Percentiles rank a stretch among this genome's conserved stretches.
Conservation (phyloP, 179 eudicot species). For the Pouteria campechiana region DNA sequence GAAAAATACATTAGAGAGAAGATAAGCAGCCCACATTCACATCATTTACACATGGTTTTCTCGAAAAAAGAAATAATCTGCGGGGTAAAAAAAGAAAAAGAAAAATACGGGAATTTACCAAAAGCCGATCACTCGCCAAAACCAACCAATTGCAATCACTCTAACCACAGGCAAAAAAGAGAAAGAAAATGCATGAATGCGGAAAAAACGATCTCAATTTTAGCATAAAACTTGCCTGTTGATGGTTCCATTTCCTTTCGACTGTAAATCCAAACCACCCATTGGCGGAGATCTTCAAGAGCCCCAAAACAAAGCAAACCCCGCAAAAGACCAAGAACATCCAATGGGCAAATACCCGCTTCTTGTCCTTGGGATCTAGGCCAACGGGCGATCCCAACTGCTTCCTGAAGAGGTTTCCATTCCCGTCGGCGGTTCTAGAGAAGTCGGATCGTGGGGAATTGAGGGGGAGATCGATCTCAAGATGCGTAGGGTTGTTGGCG, state of each 20-base stretch:
- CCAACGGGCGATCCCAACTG: slow-evolving; percentile 35
- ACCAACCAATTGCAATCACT: too few relatives aligned
- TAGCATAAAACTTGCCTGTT: slow-evolving; percentile 18
- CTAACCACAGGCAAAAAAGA: neutral
- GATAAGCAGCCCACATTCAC: too few relatives aligned
- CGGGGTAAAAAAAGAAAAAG: too few relatives aligned
- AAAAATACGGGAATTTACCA: too few relatives aligned
- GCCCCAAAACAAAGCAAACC: slow-evolving; percentile 59
- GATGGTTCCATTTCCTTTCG: slow-evolving; percentile 19
- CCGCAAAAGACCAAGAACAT: slow-evolving; percentile 77
- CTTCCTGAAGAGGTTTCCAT: slow-evolving; percentile 31
- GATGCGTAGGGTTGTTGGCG: slow-evolving; percentile 19
- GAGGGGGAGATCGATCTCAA: slow-evolving; percentile 58
- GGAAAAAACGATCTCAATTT: neutral
- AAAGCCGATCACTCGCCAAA: too few relatives aligned
- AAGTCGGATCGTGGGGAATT: slow-evolving; percentile 87
- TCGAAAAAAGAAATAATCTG: too few relatives aligned
- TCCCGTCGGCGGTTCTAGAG: slow-evolving; percentile 26
- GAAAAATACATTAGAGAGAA: too few relatives aligned
- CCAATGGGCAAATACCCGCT: slow-evolving; percentile 63
- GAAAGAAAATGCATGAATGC: neutral
- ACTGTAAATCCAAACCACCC: slow-evolving; percentile 59
- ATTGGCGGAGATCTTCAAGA: slow-evolving; percentile 52
- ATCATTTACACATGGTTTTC: too few relatives aligned
- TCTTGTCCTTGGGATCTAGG: slow-evolving; percentile 45